phyloP scores from a whole-genome alignment of 2,329 filamentous ascomycete species.

The Aspergillus sp. region DNA sequence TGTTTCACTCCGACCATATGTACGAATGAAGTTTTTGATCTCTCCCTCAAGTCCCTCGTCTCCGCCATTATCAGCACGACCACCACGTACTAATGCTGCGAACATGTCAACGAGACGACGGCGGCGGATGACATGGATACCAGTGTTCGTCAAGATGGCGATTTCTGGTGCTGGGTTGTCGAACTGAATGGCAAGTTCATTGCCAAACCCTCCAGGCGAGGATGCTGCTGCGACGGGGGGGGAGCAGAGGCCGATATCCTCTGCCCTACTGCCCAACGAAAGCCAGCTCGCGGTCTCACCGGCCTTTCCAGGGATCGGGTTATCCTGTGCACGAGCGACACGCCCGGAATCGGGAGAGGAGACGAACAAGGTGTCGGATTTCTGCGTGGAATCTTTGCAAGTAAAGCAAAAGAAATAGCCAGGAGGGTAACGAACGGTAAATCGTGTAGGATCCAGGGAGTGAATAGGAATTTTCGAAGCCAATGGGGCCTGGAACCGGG shows the following conservation, averaged over 20 bases:
- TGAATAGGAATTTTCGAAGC: slow-evolving; percentile 45
- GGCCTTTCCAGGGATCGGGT: slow-evolving; percentile 52
- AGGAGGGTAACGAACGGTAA: slow-evolving; percentile 60
- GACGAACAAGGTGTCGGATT: slow-evolving; percentile 66
- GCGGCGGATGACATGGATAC: slow-evolving; percentile 77
- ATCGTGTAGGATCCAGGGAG: slow-evolving; percentile 35
- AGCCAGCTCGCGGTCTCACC: slow-evolving; percentile 78
- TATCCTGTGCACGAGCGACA: slow-evolving; percentile 56
- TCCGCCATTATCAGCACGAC: slow-evolving; percentile 60
- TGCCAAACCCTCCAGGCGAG: slow-evolving; percentile 75
- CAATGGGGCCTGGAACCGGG: slow-evolving; percentile 31
- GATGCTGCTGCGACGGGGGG: slow-evolving; percentile 62
- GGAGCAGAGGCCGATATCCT: slow-evolving; percentile 73
- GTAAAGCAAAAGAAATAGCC: slow-evolving; percentile 89
- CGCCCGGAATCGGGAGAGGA: slow-evolving; percentile 81
- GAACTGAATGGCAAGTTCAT: slow-evolving; percentile 94
- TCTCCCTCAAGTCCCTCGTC: slow-evolving; percentile 71
- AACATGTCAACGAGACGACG: slow-evolving; percentile 87
- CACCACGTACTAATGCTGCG: slow-evolving; percentile 68
- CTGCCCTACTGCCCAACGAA: slow-evolving; percentile 63
- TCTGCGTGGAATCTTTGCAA: slow-evolving; percentile 52
- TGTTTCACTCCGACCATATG: slow-evolving; percentile 83
- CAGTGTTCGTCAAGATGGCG: slow-evolving; percentile 83
- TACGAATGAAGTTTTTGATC: slow-evolving; percentile 72
- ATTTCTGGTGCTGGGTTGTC: slow-evolving; percentile 76